Evolutionary conservation across 1,139 yeast species (phyloP), one percentile per base, ranked within the genome.

Genomic region (Sugiyamaella grinbergsii): DNA sequence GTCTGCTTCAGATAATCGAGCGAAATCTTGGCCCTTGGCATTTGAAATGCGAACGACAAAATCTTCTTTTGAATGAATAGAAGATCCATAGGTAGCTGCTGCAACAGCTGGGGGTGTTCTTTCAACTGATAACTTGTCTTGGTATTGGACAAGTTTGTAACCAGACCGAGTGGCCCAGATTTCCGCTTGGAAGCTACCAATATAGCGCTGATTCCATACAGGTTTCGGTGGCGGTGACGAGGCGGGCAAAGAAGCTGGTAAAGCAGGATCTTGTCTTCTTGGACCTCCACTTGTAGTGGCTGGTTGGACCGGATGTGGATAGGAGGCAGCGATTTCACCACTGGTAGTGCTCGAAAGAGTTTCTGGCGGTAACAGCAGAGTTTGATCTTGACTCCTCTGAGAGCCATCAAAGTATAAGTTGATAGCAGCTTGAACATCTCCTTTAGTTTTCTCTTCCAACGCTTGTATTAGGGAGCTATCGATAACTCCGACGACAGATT

Each of bases 151-250:
- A 0, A 83, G 77, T 41, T 71, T 72, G 37, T 75, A 60, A 0
- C 87, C 84, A 0, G 94, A 88, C 45, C 96, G 71, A 0, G 95
- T 88, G 7, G 95, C 90, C 87, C 91, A 85, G 1, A 89, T 91
- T 49, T 81, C 83, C 0, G 85, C 80, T 55, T 82, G 83, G 23
- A 88, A 61, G 0, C 89, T 76, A 0, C 97, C 97, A 20, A 89
- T 73, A 60, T 75, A 84, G 29, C 75, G 66, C 45, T 52, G 47
- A 10, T 43, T 42, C 70, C 69, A 64, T 11, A 40, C 7, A 6
- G 49, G 26, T 16, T 39, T 18, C 40, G 24, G 10, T 23, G 38
- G 22, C 26, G 48, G 33, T n/a, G 44, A 23, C 15, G 20, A 22
- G 10, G 42, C 32, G 8, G 49, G 20, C n/a, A 10, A 10, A 13